Conservation (phyloP, 192 early-diverging fungal species). For the Backusella liffmaniae region DNA sequence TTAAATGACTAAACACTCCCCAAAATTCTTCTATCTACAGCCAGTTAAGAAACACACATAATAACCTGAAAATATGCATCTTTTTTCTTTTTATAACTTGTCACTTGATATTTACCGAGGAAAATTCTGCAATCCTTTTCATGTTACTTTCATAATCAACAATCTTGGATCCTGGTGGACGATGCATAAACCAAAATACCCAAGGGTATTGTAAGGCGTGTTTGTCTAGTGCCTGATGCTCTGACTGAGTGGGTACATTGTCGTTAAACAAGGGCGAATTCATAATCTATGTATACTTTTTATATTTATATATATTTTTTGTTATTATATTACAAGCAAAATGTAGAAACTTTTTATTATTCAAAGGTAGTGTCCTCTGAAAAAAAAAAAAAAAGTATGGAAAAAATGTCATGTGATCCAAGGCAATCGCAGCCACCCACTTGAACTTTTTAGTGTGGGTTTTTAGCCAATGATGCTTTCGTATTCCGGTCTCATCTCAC, state of each 20-base stretch:
- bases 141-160: conserved; percentile 86
- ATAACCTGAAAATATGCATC: not conserved
- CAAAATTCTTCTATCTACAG: conserved; percentile 75
- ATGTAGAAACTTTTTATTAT: not conserved
- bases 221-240: not conserved
- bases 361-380: not conserved
- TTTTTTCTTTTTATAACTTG: not conserved
- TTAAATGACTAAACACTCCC: conserved; percentile 76
- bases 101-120: conserved; percentile 49
- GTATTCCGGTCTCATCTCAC: too few relatives aligned
- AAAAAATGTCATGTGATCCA: not conserved
- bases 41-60: not conserved
- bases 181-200: conserved; percentile 96
- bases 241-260: not conserved
- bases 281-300: conserved; percentile 11
- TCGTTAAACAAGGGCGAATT: conserved; percentile 2
- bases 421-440: not conserved
- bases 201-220: conserved; percentile 80
- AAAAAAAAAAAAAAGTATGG: not conserved
- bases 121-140: conserved; percentile 82
- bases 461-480: too few relatives aligned
- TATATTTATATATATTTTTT: not conserved
- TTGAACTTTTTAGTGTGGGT: not conserved
- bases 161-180: conserved; percentile 82
- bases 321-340: not conserved